phyloP scores from a whole-genome alignment of 805 yeast genomes.

The Myxozyma melibiosi region DNA sequence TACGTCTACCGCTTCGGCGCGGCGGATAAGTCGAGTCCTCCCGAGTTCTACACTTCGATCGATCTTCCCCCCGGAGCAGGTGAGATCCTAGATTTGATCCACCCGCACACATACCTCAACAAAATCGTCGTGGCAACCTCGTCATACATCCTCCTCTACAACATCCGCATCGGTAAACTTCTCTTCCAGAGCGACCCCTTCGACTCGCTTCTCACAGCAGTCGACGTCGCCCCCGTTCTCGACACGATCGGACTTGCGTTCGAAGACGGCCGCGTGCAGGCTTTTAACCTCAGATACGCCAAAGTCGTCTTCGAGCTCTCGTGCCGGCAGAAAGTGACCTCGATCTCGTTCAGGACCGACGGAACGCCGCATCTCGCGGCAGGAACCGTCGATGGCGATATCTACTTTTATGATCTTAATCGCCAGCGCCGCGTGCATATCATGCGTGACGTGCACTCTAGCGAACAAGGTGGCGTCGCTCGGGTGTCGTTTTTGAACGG shows the following conservation, averaged over 20 bases:
- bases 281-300: slow-evolving; percentile 71
- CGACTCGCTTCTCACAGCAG: slow-evolving; percentile 61
- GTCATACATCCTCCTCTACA: slow-evolving; percentile 50
- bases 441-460: slow-evolving; percentile 67
- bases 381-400: slow-evolving; percentile 77
- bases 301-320: slow-evolving; percentile 52
- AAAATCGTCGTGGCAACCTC: slow-evolving; percentile 65
- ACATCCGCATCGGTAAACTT: slow-evolving; percentile 75
- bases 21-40: slow-evolving; percentile 49
- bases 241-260: slow-evolving; percentile 83
- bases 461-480: slow-evolving; percentile 70
- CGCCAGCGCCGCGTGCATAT: slow-evolving; percentile 73
- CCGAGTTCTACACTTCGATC: slow-evolving; percentile 68
- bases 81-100: slow-evolving; percentile 65
- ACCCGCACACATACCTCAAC: slow-evolving; percentile 90
- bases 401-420: slow-evolving; percentile 81
- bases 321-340: slow-evolving; percentile 48
- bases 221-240: slow-evolving; percentile 82
- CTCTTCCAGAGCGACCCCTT: slow-evolving; percentile 55
- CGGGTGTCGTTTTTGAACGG: slow-evolving; percentile 78
- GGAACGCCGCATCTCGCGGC: slow-evolving; percentile 81
- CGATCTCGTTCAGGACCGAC: slow-evolving; percentile 87
- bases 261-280: slow-evolving; percentile 61
- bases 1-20: slow-evolving; percentile 49
- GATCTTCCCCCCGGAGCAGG: slow-evolving; percentile 66